Conservation (phyloP, 345 rosid species). For the Mangifera indica region DNA sequence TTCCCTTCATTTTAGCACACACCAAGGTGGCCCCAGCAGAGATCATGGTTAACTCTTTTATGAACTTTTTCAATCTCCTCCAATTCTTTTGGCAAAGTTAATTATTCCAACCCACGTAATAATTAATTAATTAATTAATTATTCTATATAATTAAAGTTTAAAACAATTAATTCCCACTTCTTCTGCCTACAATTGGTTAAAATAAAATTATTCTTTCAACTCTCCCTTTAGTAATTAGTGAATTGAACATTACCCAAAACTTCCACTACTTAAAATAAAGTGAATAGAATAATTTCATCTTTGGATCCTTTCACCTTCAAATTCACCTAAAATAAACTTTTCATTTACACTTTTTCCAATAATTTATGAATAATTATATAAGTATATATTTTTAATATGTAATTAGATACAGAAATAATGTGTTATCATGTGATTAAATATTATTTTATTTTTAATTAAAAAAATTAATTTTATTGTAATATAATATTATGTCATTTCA, state of each 20-base stretch:
- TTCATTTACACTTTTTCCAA: too few species aligned
- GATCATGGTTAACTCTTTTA: slow-evolving; percentile 20
- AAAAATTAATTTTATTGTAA: too few species aligned
- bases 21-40: slow-evolving; percentile 17
- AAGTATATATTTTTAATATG: too few species aligned
- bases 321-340: neutral
- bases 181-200: neutral
- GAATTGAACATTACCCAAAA: neutral
- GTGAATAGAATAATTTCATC: neutral
- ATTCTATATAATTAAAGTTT: neutral
- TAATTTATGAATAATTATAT: too few species aligned
- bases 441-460: too few species aligned
- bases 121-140: neutral
- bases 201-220: neutral
- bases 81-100: slow-evolving; percentile 28
- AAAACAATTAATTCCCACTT: neutral
- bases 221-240: neutral
- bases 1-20: neutral
- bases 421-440: too few species aligned
- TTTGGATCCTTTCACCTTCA: neutral
- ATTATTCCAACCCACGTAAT: slow-evolving; percentile 17
- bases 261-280: neutral
- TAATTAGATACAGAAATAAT: too few species aligned
- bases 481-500: too few species aligned
- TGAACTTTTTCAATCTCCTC: slow-evolving; percentile 22